Evolutionary conservation across 257 asterid genomes (phyloP), one percentile per base, ranked within the genome.

Genomic region (Rauvolfia tetraphylla): DNA sequence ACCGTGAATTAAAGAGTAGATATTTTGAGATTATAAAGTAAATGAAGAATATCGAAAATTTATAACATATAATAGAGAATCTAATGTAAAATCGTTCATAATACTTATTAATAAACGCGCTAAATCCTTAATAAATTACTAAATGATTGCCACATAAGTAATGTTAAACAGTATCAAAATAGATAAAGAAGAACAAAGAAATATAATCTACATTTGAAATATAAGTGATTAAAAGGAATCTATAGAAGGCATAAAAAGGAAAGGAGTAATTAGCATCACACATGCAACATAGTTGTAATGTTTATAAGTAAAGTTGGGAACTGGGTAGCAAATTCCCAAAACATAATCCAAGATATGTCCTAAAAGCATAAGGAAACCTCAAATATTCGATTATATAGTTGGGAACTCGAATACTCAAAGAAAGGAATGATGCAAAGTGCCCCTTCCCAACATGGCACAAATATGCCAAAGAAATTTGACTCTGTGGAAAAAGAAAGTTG

Each of bases 341-440:
- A 68, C 68, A 68, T 29, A 76, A 68, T 68, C 68, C 33, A 76
- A 76, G 23, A 73, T 76, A 33, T 34, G 53, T 34, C 36, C 72
- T 34, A 23, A 49, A 67, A 59, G 61, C 51, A 74, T 15, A 57
- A 57, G 22, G 23, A 44, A 42, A 65, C 67, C 77, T 51, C 49
- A 70, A 70, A 76, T 67, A 66, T 81, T 67, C 79, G 59, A 34
- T 41, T 8, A 29, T n/a, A 44, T 75, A n/a, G 38, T 36, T 54
- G 79, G 53, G 68, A 51, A 63, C 71, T 59, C 41, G 57, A 70
- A 75, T 34, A 33, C 70, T 75, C 79, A 71, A 54, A 58, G 71
- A 71, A 59, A 81, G 63, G 72, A 81, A 68, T 68, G 78, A 70
- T 77, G 73, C 76, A 34, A 81, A 81, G 61, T 70, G 81, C 9